Percentiles rank a stretch among this genome's conserved stretches.
Evolutionary conservation across 2,329 filamentous ascomycete species (phyloP).

Genomic region (Colletotrichum sp.): DNA sequence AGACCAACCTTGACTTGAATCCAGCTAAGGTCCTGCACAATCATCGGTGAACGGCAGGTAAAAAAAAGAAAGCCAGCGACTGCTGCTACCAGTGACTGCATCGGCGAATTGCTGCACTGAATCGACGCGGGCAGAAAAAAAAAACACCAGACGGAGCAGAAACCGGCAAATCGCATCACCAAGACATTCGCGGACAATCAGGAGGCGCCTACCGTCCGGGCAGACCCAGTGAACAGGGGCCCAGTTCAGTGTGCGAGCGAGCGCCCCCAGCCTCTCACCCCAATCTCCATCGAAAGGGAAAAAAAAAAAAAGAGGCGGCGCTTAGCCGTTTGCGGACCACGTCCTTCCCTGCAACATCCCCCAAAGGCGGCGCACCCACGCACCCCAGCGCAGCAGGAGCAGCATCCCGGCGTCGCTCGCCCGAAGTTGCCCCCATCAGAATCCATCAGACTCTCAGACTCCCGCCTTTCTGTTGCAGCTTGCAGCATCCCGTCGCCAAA

Average conservation of each 20-base stretch:
- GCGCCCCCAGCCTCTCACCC: background rate
- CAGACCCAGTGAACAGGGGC: background rate
- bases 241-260: background rate
- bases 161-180: slow-evolving; percentile 10
- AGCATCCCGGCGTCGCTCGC: slow-evolving; percentile 20
- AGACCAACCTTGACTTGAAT: background rate
- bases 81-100: background rate
- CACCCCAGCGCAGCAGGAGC: background rate
- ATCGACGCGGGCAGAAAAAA: background rate
- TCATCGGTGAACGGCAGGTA: background rate
- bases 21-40: background rate
- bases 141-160: slow-evolving; percentile 10
- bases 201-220: slow-evolving; percentile 4
- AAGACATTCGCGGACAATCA: slow-evolving; percentile 8
- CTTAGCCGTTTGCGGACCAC: slow-evolving; percentile 1
- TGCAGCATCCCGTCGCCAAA: slow-evolving; percentile 10
- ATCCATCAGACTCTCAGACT: slow-evolving; percentile 16
- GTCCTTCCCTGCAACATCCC: slow-evolving; percentile 1
- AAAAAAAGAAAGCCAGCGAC: background rate
- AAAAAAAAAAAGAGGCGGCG: background rate
- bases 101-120: background rate
- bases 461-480: slow-evolving; percentile 19
- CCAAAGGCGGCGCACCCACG: background rate
- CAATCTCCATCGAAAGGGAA: background rate
- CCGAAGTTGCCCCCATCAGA: slow-evolving; percentile 14